phyloP scores from a whole-genome alignment of 352 stramenopile species.

The Globisporangium mamillatum region DNA sequence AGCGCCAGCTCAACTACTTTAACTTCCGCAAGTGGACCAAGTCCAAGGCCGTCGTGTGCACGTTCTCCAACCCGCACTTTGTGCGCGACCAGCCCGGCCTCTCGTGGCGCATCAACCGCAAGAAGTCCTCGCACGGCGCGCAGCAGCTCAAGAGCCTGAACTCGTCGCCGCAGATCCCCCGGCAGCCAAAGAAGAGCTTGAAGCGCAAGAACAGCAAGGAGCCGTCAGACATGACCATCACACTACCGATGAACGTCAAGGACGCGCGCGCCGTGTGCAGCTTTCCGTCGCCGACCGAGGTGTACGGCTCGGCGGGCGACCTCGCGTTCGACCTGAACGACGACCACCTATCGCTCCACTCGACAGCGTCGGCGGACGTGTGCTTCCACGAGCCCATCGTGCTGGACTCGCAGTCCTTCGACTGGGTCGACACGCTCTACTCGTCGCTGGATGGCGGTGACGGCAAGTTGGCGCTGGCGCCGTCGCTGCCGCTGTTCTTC shows the following conservation, averaged over 20 bases:
- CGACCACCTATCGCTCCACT: background rate
- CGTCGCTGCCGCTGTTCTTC: slow-evolving; percentile 18
- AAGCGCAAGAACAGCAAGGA: slow-evolving; percentile 2
- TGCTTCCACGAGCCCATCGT: slow-evolving; percentile 17
- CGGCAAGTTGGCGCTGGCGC: slow-evolving; percentile 7
- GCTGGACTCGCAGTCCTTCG: slow-evolving; percentile 32
- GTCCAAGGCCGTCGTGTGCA: slow-evolving; percentile 76
- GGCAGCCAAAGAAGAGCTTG: slow-evolving; percentile 1
- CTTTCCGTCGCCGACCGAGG: slow-evolving; percentile 45
- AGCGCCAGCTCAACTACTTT: slow-evolving; percentile 92
- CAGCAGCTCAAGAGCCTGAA: background rate
- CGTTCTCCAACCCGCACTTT: slow-evolving; percentile 60
- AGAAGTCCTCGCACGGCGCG: slow-evolving; percentile 33
- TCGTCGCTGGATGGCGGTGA: slow-evolving; percentile 37
- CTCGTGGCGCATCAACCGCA: slow-evolving; percentile 61
- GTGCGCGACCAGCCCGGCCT: slow-evolving; percentile 54
- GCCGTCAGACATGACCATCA: slow-evolving; percentile 32
- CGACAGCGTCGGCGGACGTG: background rate
- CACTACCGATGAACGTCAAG: slow-evolving; percentile 21
- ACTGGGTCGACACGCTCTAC: slow-evolving; percentile 56
- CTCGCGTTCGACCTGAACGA: slow-evolving; percentile 22
- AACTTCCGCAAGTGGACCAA: slow-evolving; percentile 87
- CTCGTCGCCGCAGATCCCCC: background rate
- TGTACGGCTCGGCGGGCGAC: slow-evolving; percentile 23
- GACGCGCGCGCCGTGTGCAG: slow-evolving; percentile 10